These are phyloP conservation scores for Potentilla sterilis DNA, from an alignment of 306 rosid genomes.

Conservation along the genomic window DNA sequence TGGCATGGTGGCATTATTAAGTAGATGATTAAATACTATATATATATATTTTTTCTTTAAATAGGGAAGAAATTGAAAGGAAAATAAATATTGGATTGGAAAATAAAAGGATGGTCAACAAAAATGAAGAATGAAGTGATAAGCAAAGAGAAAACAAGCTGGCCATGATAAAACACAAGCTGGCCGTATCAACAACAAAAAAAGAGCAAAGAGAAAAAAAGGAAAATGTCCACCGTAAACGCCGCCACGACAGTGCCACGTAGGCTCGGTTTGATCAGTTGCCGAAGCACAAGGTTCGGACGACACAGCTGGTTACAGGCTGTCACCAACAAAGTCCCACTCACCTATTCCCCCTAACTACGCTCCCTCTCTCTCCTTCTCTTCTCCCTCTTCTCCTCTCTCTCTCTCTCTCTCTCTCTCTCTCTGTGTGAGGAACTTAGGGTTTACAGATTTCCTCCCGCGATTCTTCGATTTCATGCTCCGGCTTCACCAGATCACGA, in stretches of 20 bases:
- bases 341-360: conserved; percentile 69
- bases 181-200: not conserved
- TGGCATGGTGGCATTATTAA: not conserved
- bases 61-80: not conserved
- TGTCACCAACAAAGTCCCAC: conserved; percentile 99
- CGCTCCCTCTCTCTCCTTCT: conserved; percentile 32
- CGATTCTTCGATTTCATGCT: conserved; percentile 1
- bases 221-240: conserved; percentile 30
- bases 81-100: too few species aligned
- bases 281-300: conserved; percentile 62
- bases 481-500: conserved; percentile 52
- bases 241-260: conserved; percentile 72
- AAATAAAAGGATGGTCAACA: not conserved
- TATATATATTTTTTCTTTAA: too few species aligned
- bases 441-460: conserved; percentile 49
- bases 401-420: not conserved
- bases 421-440: conserved; percentile 31
- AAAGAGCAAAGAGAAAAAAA: too few species aligned
- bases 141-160: not conserved
- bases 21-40: too few species aligned
- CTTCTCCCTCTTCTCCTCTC: not conserved
- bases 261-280: conserved; percentile 42
- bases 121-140: not conserved
- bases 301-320: conserved; percentile 97
- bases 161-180: not conserved